Evolutionary conservation across 371 early-diverging fungal genomes (phyloP), one percentile per base, ranked within the genome.

Genomic region (Rhizopus arrhizus): DNA sequence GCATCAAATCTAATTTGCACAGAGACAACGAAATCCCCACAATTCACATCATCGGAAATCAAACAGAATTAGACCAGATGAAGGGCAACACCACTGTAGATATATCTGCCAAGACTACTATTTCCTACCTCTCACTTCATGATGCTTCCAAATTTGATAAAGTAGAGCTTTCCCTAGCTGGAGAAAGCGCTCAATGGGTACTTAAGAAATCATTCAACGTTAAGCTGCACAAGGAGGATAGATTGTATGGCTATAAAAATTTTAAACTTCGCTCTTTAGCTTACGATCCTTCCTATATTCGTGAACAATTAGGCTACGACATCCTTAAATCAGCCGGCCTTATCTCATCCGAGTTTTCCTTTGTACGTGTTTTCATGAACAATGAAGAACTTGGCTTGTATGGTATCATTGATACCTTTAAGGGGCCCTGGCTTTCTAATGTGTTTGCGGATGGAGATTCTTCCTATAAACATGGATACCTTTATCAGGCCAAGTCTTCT

Each of bases 361-460:
- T 41, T 59, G 47, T 42, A 32, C 72, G 74, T 10, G 58, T 78
- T 4, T 67, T 70, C 16, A 54, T 79, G 31, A 75, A 79, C 32
- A 56, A 74, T 43, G 56, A 70, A n/a, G 69, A 66, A 4, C 51
- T 70, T 38, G 79, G 79, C 16, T 47, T 79, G 7, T 79, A 68
- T 60, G 66, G 70, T 15, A 52, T 79, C 2, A 62, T 75, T 32
- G 79, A 79, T 50, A 54, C 55, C 0, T 70, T 66, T 56, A 57
- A 75, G 33, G 48, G 72, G n/a, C 66, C 73, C 12, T 79, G 79
- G 79, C 32, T 75, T 0, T 45, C 66, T 9, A 73, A 69, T n/a
- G 72, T 70, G 3, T 79, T 79, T 53, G 62, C 59, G 29, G 61
- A 66, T 15, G 76, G 76, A 43, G 36, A 59, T 6, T 47, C 59